A percentile compares a stretch with the other conserved stretches of the same genome.
These are phyloP conservation scores for Pichia sp. DNA, from an alignment of 1,139 yeast genomes.

Conservation along the genomic window DNA sequence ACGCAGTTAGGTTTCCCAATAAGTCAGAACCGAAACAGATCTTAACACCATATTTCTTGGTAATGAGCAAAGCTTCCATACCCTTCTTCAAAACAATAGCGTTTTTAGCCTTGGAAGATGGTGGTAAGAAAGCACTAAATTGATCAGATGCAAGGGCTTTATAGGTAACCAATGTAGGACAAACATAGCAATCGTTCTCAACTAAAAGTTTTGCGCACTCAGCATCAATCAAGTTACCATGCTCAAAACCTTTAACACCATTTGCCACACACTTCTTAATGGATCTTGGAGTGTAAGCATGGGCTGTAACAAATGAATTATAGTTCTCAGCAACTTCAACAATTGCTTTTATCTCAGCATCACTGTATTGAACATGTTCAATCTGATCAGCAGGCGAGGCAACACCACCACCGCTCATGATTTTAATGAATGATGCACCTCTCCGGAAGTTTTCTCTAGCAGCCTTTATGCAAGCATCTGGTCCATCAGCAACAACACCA, in stretches of 20 bases:
- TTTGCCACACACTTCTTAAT: constrained; percentile 26
- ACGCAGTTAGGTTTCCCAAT: constrained; percentile 26
- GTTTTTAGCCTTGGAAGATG: constrained; percentile 24
- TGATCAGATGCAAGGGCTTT: constrained; percentile 31
- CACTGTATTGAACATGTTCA: constrained; percentile 27
- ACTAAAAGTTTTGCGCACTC: constrained; percentile 29
- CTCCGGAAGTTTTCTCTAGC: constrained; percentile 28
- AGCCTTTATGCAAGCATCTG: constrained; percentile 25
- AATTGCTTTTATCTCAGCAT: constrained; percentile 28
- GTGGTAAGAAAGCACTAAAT: constrained; percentile 23
- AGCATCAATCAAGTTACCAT: constrained; percentile 30
- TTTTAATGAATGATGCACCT: constrained; percentile 28
- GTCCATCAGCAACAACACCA: constrained; percentile 29
- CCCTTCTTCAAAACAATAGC: constrained; percentile 25
- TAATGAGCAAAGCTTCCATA: constrained; percentile 23
- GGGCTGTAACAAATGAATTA: constrained; percentile 31
- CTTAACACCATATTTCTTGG: constrained; percentile 26
- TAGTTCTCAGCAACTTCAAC: constrained; percentile 28
- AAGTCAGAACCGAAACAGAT: constrained; percentile 30
- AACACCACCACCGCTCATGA: constrained; percentile 27
- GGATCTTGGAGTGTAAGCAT: constrained; percentile 28
- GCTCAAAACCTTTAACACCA: constrained; percentile 31
- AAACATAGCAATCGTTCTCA: constrained; percentile 25
- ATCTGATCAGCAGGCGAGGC: constrained; percentile 26
- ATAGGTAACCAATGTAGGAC: constrained; percentile 30